Evolutionary conservation across 2,329 filamentous ascomycete genomes (phyloP).

Genomic region (Pseudocercospora crystallina): DNA sequence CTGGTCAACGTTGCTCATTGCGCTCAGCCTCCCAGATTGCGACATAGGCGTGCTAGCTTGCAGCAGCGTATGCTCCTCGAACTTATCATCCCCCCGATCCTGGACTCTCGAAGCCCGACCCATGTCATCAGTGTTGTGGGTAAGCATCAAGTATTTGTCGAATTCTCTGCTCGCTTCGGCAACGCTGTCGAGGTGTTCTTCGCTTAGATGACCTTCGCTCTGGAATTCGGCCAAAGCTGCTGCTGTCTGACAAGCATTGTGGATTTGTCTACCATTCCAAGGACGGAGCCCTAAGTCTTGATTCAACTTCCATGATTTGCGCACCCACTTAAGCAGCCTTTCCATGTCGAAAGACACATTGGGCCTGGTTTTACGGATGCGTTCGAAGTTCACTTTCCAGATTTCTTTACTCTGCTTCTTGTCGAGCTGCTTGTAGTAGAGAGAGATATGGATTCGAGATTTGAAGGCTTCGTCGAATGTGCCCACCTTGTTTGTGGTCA

Average conservation of each 20-base stretch:
- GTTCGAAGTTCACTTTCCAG: constrained; percentile 13
- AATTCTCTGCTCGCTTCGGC: too few relatives aligned
- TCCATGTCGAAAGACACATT: not conserved
- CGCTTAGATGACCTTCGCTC: too few relatives aligned
- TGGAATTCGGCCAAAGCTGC: constrained; percentile 13
- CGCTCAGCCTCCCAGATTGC: too few relatives aligned
- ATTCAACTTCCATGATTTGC: not conserved
- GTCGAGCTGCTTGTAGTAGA: constrained; percentile 32
- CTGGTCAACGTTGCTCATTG: too few relatives aligned
- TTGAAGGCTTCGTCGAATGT: constrained; percentile 38
- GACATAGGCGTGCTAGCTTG: too few relatives aligned
- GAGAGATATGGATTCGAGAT: constrained; percentile 34
- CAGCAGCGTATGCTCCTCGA: too few relatives aligned
- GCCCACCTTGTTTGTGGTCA: constrained; percentile 39
- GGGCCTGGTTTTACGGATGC: not conserved
- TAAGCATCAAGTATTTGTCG: too few relatives aligned
- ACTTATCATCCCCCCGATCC: too few relatives aligned
- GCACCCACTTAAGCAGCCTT: constrained; percentile 7
- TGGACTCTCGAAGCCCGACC: too few relatives aligned
- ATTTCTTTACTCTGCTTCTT: constrained; percentile 26
- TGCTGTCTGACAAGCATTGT: constrained; percentile 27
- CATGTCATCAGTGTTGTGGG: too few relatives aligned
- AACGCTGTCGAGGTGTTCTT: too few relatives aligned
- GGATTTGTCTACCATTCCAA: constrained; percentile 41
- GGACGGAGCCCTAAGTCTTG: constrained; percentile 11